Evolutionary conservation across 2,329 filamentous ascomycete genomes (phyloP), one percentile per base, ranked within the genome.

Genomic region (Xylaria sp.): DNA sequence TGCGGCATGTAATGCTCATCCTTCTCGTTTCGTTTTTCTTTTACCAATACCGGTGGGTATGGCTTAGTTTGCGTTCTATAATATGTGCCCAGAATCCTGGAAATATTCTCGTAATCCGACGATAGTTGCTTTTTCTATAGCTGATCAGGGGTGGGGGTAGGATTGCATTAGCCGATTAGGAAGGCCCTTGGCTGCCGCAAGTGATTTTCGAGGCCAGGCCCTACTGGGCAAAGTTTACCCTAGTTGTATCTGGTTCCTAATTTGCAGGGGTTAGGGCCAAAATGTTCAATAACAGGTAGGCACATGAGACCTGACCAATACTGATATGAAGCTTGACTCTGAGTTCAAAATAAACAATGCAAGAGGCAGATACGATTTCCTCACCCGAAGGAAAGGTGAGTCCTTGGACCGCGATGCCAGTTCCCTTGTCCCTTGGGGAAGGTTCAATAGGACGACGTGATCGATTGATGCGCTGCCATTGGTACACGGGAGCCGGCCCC

Each of bases 71-170:
- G 63, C 59, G 66, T 66, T 51, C 51, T 54, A 40, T 59, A 60
- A 58, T 46, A 53, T 51, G 20, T 51, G 63, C 66, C 63, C 60
- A 56, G 36, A 38, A 28, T 60, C 58, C 54, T 63, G 36, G 59
- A 58, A 20, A 44, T 60, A 31, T 67, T 67, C 65, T 67, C 61
- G 65, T 64, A 66, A 61, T 64, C 58, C 62, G 36, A 51, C 20
- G 23, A 10, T 60, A 57, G 59, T 72, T 65, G 66, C 67, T 72
- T 70, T 72, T 67, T 40, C 51, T 54, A 48, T 61, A 61, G 49
- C 51, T 68, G 59, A 68, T 63, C 66, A 71, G 65, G 68, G 70
- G 56, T 60, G 48, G 51, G 51, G 60, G 57, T 42, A 63, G 59
- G 60, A 46, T 56, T 64, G 66, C 67, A 69, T 65, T 71, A 69